A percentile compares a stretch with the other conserved stretches of the same genome.
phyloP scores from a whole-genome alignment of 1,284 basidiomycete species.

The Cerioporus squamosus region DNA sequence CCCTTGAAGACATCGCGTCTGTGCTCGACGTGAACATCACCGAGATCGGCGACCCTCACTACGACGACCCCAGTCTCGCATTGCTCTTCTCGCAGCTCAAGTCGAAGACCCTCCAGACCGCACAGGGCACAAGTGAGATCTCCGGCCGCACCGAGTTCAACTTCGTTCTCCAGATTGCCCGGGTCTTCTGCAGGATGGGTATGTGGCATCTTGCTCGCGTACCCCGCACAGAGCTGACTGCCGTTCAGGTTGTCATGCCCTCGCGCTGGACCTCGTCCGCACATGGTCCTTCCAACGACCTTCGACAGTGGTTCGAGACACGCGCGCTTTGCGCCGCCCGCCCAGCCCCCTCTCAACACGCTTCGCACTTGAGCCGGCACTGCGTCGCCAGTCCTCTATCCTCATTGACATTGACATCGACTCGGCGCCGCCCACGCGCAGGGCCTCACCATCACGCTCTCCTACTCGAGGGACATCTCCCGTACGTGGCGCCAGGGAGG shows the following conservation, averaged over 20 bases:
- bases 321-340: slow-evolving; percentile 32
- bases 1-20: slow-evolving; percentile 70
- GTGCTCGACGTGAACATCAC: slow-evolving; percentile 56
- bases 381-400: slow-evolving; percentile 71
- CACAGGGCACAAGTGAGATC: slow-evolving; percentile 90
- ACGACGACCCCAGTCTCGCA: slow-evolving; percentile 91
- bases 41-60: slow-evolving; percentile 83
- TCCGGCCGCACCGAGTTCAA: slow-evolving; percentile 88
- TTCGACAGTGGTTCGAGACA: slow-evolving; percentile 41
- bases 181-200: slow-evolving; percentile 95
- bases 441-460: slow-evolving; percentile 48
- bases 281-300: slow-evolving; percentile 93
- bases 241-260: slow-evolving; percentile 81
- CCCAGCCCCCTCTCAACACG: slow-evolving; percentile 48
- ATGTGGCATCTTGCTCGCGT: slow-evolving; percentile 29
- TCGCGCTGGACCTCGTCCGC: slow-evolving; percentile 85
- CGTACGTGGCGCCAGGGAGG: slow-evolving; percentile 23
- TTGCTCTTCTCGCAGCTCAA: slow-evolving; percentile 90
- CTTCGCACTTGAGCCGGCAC: slow-evolving; percentile 56
- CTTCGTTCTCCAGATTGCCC: slow-evolving; percentile 91
- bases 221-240: not conserved
- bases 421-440: slow-evolving; percentile 62
- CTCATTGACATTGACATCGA: slow-evolving; percentile 88
- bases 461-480: slow-evolving; percentile 16
- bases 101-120: slow-evolving; percentile 88